phyloP scores from a whole-genome alignment of 208 protist species.

The Trypanosoma caninum region DNA sequence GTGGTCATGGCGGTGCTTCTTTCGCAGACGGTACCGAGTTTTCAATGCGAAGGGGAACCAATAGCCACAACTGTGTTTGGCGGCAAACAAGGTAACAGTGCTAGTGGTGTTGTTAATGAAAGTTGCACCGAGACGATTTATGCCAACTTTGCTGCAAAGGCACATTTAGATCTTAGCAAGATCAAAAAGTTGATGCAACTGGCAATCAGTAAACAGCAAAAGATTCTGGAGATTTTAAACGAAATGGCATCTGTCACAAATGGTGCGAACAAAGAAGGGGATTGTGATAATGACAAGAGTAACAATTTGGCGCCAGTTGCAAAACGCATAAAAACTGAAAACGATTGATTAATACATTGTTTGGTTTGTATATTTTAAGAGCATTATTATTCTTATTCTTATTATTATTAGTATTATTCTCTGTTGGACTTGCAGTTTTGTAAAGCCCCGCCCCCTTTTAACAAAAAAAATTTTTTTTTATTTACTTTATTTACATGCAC shows the following conservation, averaged over 20 bases:
- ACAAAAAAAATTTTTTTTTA: too few relatives aligned
- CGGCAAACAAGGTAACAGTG: conserved; percentile 1
- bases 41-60: conserved; percentile 46
- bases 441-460: too few relatives aligned
- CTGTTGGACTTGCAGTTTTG: too few relatives aligned
- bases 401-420: too few relatives aligned
- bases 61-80: not conserved
- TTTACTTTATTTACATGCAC: not conserved
- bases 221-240: conserved; percentile 37
- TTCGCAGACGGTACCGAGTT: conserved; percentile 31
- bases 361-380: not conserved
- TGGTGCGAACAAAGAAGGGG: not conserved
- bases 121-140: conserved; percentile 35
- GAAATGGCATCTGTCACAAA: not conserved
- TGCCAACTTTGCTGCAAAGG: conserved; percentile 57
- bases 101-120: conserved; percentile 6
- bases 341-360: not conserved
- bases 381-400: not conserved
- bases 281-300: not conserved
- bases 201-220: conserved; percentile 19
- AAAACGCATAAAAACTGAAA: conserved; percentile 22
- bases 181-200: conserved; percentile 60
- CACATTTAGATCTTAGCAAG: conserved; percentile 47
- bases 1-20: conserved; percentile 57
- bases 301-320: not conserved